Percentiles rank a stretch among this genome's conserved stretches.
Evolutionary conservation across 148 eudicot genomes (phyloP).

Genomic region (Oxyria digyna): DNA sequence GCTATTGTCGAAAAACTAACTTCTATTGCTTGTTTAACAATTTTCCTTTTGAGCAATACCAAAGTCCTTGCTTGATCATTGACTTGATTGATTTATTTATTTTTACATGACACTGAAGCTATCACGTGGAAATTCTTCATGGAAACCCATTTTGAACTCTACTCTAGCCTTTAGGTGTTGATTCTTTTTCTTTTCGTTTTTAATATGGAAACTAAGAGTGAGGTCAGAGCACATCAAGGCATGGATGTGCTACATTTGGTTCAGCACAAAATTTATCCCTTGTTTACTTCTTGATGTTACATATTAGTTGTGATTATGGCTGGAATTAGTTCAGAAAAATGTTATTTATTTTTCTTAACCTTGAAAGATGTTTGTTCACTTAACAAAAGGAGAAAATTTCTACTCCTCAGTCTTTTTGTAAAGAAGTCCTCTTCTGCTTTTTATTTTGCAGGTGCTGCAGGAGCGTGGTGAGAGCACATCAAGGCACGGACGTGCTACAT

Average conservation of each 20-base stretch:
- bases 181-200: neutral
- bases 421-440: neutral
- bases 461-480: constrained; percentile 99
- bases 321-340: neutral
- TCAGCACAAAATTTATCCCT: neutral
- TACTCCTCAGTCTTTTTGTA: neutral
- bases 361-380: neutral
- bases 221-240: too few relatives aligned
- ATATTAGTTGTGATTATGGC: neutral
- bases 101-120: neutral
- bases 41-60: neutral
- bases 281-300: neutral
- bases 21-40: neutral
- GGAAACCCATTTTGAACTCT: neutral
- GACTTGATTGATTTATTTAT: neutral
- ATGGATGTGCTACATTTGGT: neutral
- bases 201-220: neutral
- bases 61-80: neutral
- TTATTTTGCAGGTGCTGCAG: constrained; percentile 71
- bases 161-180: neutral
- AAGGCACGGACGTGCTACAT: constrained; percentile 97
- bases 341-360: neutral
- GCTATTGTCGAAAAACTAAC: neutral
- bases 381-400: neutral
- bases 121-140: neutral